Base-by-base conservation (phyloP, 2,329 filamentous ascomycete genomes). In the Aspergillus vadensis region DNA sequence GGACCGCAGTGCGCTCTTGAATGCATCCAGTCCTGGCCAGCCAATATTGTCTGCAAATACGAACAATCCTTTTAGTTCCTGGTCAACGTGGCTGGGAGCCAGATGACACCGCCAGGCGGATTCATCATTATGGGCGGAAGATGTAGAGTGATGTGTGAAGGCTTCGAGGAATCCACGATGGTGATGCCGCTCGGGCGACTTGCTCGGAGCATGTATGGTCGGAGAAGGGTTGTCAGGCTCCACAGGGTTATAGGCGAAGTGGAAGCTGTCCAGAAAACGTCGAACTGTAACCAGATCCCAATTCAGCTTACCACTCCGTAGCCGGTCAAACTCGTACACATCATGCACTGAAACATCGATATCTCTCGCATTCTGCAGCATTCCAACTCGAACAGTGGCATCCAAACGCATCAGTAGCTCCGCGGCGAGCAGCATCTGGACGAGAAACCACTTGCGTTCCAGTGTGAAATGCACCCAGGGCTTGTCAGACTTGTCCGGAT, bases 221-320 rank as follows among this genome's bases (percentile, higher is more conserved):
- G 39, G 48, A 17, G 63, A 43, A n/a, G 57, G 27, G n/a, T 47
- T 14, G 10, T 27, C 50, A 25, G 65, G 48, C 44, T 65, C 54
- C 15, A 58, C 55, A 8, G 64, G 53, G 9, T 43, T 52, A 55
- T 70, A 74, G 30, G 63, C 65, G 15, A 83, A 75, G 17, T 75
- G 68, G n/a, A 85, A 72, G 53, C 81, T 84, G 47, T 84, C 80
- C 32, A 85, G 70, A 54, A 85, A 85, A 2, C 81, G 76, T 21
- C 82, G 78, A 6, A 81, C 81, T 17, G 83, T 75, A 2, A 86
- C 75, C 23, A 86, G 70, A 69, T 85, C 83, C 84, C 84, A 86
- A 55, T 84, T 79, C 4, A 82, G 75, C 65, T 86, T 85, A 5
- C 75, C 73, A n/a, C 77, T 81, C 58, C 81, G 79, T 47, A 82